Evolutionary conservation across 805 yeast species (phyloP), one percentile per base, ranked within the genome.

Genomic region (Suhomyces canberraensis): DNA sequence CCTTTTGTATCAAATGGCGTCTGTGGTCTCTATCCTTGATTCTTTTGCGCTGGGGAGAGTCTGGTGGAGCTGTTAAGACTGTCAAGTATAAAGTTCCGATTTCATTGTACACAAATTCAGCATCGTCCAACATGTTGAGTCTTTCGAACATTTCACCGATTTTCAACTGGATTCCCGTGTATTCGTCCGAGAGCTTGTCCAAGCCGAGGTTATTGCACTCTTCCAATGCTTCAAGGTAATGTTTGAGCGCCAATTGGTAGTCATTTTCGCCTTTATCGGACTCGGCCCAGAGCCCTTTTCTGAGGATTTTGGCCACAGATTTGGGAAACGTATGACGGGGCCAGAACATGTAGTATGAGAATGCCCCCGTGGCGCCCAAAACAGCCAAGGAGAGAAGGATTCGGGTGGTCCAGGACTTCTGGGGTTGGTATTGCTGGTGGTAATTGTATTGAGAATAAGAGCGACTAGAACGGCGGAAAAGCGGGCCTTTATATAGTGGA

Each of bases 141-240:
- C 81, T 69, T 51, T 87, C 95, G 54, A 78, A 85, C 88, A 88
- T 83, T 51, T 89, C 95, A 8, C 84, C 95, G 24, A 87, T 66
- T 51, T 90, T 87, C 56, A 91, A 68, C 52, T 90, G 95, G 36
- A 91, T 77, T 0, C 97, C 96, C 0, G 97, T 90, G 57, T 85
- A 90, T 51, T 85, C 91, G 51, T 87, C 93, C 39, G 78, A 69
- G 21, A 84, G 48, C 8, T 73, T 73, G 43, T 77, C 75, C 62
- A 87, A 56, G 0, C 69, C 71, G 31, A 78, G 60, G 18, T 70
- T 64, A 25, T 79, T 73, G 26, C 88, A 81, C 43, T 76, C 72
- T 19, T 77, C 69, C 18, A 89, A 61, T 0, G 95, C 95, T 45
- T 82, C 81, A 29, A 86, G 71, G 59, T 90, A 91, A 48, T 73